These are phyloP conservation scores for Pseudomassariella vexata DNA, from an alignment of 2,329 filamentous ascomycete species.

Conservation along the genomic window DNA sequence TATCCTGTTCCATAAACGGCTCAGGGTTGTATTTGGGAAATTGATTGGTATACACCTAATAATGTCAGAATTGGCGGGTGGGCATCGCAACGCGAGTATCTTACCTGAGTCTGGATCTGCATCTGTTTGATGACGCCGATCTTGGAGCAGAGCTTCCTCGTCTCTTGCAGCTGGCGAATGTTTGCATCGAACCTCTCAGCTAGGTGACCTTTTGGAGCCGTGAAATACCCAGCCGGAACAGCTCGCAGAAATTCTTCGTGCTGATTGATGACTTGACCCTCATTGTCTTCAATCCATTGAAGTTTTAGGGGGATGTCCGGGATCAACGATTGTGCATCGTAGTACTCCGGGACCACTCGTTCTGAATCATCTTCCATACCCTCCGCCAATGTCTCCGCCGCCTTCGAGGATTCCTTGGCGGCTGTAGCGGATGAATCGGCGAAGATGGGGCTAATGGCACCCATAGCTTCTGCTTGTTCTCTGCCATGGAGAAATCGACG, in stretches of 20 bases:
- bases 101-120: constrained; percentile 93
- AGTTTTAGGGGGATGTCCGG: constrained; percentile 76
- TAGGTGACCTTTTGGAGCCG: constrained; percentile 66
- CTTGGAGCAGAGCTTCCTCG: constrained; percentile 90
- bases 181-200: constrained; percentile 82
- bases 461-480: constrained; percentile 56
- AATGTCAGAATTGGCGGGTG: constrained; percentile 20
- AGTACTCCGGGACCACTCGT: constrained; percentile 85
- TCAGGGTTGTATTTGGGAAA: constrained; percentile 94
- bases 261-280: constrained; percentile 84
- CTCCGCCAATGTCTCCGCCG: constrained; percentile 78
- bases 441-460: constrained; percentile 29
- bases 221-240: constrained; percentile 69
- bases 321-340: constrained; percentile 78
- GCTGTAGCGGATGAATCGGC: constrained; percentile 40
- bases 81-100: constrained; percentile 12
- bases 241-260: constrained; percentile 78
- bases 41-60: constrained; percentile 90
- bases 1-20: constrained; percentile 80
- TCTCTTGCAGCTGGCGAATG: constrained; percentile 93
- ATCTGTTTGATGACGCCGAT: constrained; percentile 99
- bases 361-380: constrained; percentile 90
- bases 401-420: constrained; percentile 40
- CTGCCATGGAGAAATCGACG: constrained; percentile 78
- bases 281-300: constrained; percentile 82